A percentile compares a stretch with the other conserved stretches of the same genome.
Evolutionary conservation across 2,329 filamentous ascomycete species (phyloP).

Genomic region (Drechslerella coelobrocha): DNA sequence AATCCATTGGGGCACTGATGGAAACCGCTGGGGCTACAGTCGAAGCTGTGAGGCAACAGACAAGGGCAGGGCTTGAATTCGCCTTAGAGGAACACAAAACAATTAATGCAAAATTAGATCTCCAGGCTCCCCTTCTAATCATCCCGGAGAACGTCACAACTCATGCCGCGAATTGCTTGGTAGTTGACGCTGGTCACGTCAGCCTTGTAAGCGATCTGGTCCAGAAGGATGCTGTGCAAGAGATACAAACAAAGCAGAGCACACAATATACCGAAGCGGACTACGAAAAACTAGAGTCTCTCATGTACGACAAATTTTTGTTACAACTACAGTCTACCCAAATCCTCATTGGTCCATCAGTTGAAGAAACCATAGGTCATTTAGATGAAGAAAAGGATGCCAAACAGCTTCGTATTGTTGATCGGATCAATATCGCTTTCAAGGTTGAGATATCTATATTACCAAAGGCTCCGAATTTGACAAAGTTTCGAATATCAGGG

Average conservation of each 20-base stretch:
- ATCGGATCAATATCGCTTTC: slow-evolving; percentile 97
- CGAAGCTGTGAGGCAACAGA: slow-evolving; percentile 92
- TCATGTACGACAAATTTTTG: slow-evolving; percentile 98
- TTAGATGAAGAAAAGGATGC: slow-evolving; percentile 68
- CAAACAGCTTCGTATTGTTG: slow-evolving; percentile 84
- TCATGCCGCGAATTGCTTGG: slow-evolving; percentile 81
- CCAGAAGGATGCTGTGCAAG: slow-evolving; percentile 84
- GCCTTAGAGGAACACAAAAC: slow-evolving; percentile 98
- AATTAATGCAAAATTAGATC: slow-evolving; percentile 91
- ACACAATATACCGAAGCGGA: slow-evolving; percentile 88
- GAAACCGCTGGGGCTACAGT: slow-evolving; percentile 95
- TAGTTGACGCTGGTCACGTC: slow-evolving; percentile 94
- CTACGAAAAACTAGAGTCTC: slow-evolving; percentile 80
- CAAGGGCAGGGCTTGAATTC: slow-evolving; percentile 92
- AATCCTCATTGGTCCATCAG: slow-evolving; percentile 89
- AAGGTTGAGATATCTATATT: slow-evolving; percentile 94
- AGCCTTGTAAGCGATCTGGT: slow-evolving; percentile 93
- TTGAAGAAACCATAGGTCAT: slow-evolving; percentile 86
- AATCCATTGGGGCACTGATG: slow-evolving; percentile 94
- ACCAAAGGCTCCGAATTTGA: slow-evolving; percentile 92
- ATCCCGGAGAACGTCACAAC: slow-evolving; percentile 90
- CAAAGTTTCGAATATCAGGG: slow-evolving; percentile 88
- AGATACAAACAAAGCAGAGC: slow-evolving; percentile 89
- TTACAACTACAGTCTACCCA: slow-evolving; percentile 94
- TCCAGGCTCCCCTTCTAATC: slow-evolving; percentile 95